Evolutionary conservation across 1,284 basidiomycete species (phyloP).

Genomic region (Leucoagaricus sp.): DNA sequence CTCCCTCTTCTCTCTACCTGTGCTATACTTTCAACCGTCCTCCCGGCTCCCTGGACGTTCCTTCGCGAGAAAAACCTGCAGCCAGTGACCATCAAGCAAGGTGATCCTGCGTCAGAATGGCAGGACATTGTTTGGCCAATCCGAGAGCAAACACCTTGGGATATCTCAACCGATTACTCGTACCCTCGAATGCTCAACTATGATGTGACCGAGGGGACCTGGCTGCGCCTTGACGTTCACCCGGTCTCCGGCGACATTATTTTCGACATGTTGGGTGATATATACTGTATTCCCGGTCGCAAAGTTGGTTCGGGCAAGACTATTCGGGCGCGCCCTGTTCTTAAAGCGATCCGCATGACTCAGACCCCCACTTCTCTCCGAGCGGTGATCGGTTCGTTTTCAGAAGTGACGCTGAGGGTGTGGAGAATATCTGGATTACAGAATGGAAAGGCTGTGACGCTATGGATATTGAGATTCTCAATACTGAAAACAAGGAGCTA

Average conservation of each 20-base stretch:
- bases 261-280: conserved; percentile 73
- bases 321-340: conserved; percentile 48
- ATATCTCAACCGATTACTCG: conserved; percentile 77
- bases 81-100: background rate
- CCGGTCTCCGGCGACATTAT: conserved; percentile 67
- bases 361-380: conserved; percentile 73
- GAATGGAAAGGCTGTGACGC: conserved; percentile 62
- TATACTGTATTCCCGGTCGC: conserved; percentile 63
- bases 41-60: conserved; percentile 27
- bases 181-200: conserved; percentile 65
- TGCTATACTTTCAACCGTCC: conserved; percentile 21
- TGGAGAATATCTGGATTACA: conserved; percentile 74
- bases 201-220: conserved; percentile 71
- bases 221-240: conserved; percentile 72
- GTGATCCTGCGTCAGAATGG: conserved; percentile 38
- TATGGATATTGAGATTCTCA: conserved; percentile 48
- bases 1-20: conserved; percentile 11
- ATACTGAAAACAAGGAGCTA: conserved; percentile 29
- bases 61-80: conserved; percentile 8
- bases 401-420: conserved; percentile 69
- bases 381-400: conserved; percentile 61
- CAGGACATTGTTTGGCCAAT: conserved; percentile 65
- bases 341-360: conserved; percentile 63
- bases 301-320: conserved; percentile 18
- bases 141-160: conserved; percentile 65